Percentiles rank a stretch among this genome's conserved stretches.
phyloP scores from a whole-genome alignment of 2,329 filamentous ascomycete genomes.

The Chaetomium sp. region DNA sequence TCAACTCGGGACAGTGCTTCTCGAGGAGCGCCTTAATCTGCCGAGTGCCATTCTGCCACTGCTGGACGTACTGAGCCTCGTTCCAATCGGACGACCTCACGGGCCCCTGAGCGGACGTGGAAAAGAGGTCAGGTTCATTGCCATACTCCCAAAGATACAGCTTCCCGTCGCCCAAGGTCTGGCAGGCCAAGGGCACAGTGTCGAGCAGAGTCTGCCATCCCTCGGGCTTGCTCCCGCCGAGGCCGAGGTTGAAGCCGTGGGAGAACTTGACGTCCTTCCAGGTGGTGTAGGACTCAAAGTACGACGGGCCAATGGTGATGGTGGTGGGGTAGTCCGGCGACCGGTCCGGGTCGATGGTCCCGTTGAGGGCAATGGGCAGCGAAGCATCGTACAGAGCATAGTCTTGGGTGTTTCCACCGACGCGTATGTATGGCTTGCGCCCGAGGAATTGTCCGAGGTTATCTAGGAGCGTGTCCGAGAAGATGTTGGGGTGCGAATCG shows the following conservation, averaged over 20 bases:
- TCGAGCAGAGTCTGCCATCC: constrained; percentile 47
- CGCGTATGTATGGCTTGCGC: constrained; percentile 53
- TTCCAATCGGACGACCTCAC: constrained; percentile 48
- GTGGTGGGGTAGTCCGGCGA: constrained; percentile 55
- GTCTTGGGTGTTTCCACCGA: constrained; percentile 64
- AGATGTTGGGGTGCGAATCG: constrained; percentile 47
- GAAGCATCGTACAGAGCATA: constrained; percentile 53
- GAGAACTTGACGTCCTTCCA: constrained; percentile 50
- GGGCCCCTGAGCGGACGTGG: constrained; percentile 43
- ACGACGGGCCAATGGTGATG: constrained; percentile 53
- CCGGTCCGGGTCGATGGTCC: constrained; percentile 42
- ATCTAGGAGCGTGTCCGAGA: constrained; percentile 53
- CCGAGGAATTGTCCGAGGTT: constrained; percentile 50
- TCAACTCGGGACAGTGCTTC: constrained; percentile 45
- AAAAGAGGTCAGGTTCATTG: constrained; percentile 57
- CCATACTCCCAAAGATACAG: constrained; percentile 56
- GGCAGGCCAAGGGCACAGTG: constrained; percentile 51
- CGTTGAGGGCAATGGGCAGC: constrained; percentile 44
- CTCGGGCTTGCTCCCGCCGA: constrained; percentile 44
- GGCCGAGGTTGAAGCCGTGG: constrained; percentile 56
- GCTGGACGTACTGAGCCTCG: constrained; percentile 47
- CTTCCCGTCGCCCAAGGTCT: constrained; percentile 44
- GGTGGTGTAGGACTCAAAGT: constrained; percentile 56
- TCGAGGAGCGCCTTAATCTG: constrained; percentile 41
- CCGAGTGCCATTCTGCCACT: constrained; percentile 52